These are phyloP conservation scores for Thermomyces lanuginosus DNA, from an alignment of 2,329 filamentous ascomycete species.

Conservation along the genomic window DNA sequence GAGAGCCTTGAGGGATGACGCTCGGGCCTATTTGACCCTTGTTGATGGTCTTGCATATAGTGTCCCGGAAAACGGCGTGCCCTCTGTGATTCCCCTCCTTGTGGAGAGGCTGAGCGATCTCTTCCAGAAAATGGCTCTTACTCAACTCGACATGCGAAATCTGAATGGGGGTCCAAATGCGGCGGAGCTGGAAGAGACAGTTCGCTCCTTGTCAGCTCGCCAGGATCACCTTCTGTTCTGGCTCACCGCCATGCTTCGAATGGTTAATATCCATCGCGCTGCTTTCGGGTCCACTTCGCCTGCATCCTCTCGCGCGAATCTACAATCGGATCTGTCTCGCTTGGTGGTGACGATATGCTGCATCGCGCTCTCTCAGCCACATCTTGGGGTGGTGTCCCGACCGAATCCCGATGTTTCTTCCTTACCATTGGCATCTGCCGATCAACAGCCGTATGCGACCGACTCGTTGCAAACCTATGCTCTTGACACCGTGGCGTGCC, in stretches of 20 bases:
- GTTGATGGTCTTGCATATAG: constrained; percentile 24
- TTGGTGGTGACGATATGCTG: constrained; percentile 25
- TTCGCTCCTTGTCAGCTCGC: constrained; percentile 10
- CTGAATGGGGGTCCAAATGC: constrained; percentile 8
- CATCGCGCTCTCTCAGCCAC: constrained; percentile 23
- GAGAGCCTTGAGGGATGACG: constrained; percentile 14
- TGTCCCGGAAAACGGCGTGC: constrained; percentile 19
- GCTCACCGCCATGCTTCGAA: constrained; percentile 26
- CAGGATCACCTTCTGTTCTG: constrained; percentile 22
- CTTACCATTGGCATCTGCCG: constrained; percentile 10
- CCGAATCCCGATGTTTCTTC: constrained; percentile 16
- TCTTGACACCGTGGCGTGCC: constrained; percentile 29
- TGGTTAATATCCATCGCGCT: constrained; percentile 25
- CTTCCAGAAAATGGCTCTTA: constrained; percentile 20
- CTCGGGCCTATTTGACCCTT: constrained; percentile 22
- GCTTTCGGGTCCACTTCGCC: constrained; percentile 18
- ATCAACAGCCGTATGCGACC: constrained; percentile 15
- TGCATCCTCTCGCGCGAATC: constrained; percentile 10
- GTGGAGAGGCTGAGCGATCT: constrained; percentile 26
- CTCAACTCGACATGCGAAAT: constrained; percentile 13
- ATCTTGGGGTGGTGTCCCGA: constrained; percentile 16
- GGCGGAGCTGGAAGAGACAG: constrained; percentile 6
- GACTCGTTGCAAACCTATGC: constrained; percentile 24
- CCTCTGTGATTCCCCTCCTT: constrained; percentile 17
- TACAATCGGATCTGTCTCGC: constrained; percentile 22